Percentiles rank a stretch among this genome's conserved stretches.
phyloP scores from a whole-genome alignment of 306 rosid species.

The Trichosanthes cucumerina region DNA sequence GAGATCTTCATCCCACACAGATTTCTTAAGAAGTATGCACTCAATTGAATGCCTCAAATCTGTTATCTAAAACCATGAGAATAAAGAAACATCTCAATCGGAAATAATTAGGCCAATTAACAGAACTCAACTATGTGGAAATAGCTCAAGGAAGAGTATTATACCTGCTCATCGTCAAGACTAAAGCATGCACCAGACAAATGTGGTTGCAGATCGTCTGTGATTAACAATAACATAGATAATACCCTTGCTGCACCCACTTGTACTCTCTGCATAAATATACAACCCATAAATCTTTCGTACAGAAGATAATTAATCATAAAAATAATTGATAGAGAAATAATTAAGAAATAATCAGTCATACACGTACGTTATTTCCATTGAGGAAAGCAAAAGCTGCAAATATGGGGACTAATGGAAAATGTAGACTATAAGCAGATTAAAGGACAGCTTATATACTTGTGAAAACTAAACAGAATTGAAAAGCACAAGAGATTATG shows the following conservation, averaged over 20 bases:
- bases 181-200: constrained; percentile 47
- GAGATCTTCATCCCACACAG: constrained; percentile 60
- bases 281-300: constrained; percentile 1
- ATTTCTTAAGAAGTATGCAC: constrained; percentile 51
- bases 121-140: not conserved
- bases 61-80: constrained; percentile 34
- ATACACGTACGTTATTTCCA: not conserved
- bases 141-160: not conserved
- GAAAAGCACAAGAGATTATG: not conserved
- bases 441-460: not conserved
- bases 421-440: not conserved
- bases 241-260: constrained; percentile 66
- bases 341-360: not conserved
- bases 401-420: not conserved
- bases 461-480: not conserved
- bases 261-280: constrained; percentile 58
- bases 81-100: constrained; percentile 8
- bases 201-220: constrained; percentile 53
- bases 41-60: constrained; percentile 48
- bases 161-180: constrained; percentile 72
- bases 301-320: constrained; percentile 8
- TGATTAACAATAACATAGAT: constrained; percentile 46
- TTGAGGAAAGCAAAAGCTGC: not conserved
- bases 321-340: not conserved
- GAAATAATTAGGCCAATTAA: constrained; percentile 9